Base-by-base conservation (phyloP, 139 green algal species). In the Eudorina sp. region DNA sequence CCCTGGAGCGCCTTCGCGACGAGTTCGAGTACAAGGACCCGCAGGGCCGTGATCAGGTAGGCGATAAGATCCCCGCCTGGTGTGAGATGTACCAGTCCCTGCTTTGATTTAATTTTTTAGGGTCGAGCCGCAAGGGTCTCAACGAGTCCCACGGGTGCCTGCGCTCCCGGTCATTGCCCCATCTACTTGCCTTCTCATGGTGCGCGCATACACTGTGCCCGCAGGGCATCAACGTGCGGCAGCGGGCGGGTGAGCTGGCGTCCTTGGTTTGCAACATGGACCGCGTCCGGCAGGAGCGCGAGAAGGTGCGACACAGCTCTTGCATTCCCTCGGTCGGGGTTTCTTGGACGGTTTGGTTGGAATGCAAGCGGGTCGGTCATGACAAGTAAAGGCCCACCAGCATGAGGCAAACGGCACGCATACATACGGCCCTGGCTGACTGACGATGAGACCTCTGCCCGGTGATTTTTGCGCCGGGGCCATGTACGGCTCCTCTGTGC, bases 1-100 rank as follows among this genome's bases (percentile, higher is more conserved):
- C 96, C 2, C 89, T 99, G 45, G 94, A 97, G 84, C 86, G 91
- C 25, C 86, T 95, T 64, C 92, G 97, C 23, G 89, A 97, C 58
- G 92, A 92, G 81, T 99, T 98, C 79, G 84, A 98, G 84, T 98
- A 97, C 91, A 97, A 96, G 91, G 96, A 98, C 77, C 51, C 85
- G 0, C 94, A 97, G 38, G 93, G 95, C 0, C 90, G 89, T 58
- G 97, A 98, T 86, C 94, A 96, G 43, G 79, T 90, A 69, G 31
- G 13, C 51, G 13, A 13, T 58, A 58, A 16, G n/a, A n/a, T n/a
- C n/a, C n/a, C 51, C 51, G 16, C 51, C 13, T 58, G 51, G 13
- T 16, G 16, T 58, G 51, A 13, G 13, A 58, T 58, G 51, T 13
- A 58, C 13, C 51, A 25, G 51, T 58, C 51, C 13, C 51, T 58